A percentile compares a stretch with the other conserved stretches of the same genome.
Conservation (phyloP, 257 asterid genomes). For the Avicennia marina region DNA sequence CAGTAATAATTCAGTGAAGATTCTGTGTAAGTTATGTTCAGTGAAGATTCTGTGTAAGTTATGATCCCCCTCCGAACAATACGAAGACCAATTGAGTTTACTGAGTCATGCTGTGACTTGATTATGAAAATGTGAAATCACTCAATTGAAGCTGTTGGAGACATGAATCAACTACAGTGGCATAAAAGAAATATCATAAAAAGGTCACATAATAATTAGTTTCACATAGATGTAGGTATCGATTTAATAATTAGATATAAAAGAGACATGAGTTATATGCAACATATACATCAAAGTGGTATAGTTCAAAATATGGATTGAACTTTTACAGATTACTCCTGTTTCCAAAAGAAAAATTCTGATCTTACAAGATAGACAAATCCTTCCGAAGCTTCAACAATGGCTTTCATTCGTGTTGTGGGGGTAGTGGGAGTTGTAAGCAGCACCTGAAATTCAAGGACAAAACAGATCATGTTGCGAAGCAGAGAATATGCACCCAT, state of each 20-base stretch:
- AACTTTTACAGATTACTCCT: not conserved
- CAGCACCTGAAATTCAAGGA: conserved; percentile 43
- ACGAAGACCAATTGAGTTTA: too few relatives aligned
- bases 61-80: too few relatives aligned
- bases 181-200: not conserved
- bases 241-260: too few relatives aligned
- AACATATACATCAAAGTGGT: too few relatives aligned
- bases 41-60: too few relatives aligned
- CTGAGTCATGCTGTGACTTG: too few relatives aligned
- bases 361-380: conserved; percentile 70
- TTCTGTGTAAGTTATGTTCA: too few relatives aligned
- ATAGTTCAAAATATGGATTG: not conserved
- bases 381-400: conserved; percentile 72
- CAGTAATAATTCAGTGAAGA: too few relatives aligned
- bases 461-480: not conserved
- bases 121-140: too few relatives aligned
- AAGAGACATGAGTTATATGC: not conserved
- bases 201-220: not conserved
- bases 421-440: conserved; percentile 83
- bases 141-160: not conserved
- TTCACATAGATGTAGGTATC: not conserved
- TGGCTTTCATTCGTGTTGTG: conserved; percentile 55
- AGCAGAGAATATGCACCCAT: too few relatives aligned
- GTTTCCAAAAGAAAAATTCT: not conserved
- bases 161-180: too few relatives aligned